Evolutionary conservation across 75 land plant species (phyloP).

Genomic region (Gnetum montanum): DNA sequence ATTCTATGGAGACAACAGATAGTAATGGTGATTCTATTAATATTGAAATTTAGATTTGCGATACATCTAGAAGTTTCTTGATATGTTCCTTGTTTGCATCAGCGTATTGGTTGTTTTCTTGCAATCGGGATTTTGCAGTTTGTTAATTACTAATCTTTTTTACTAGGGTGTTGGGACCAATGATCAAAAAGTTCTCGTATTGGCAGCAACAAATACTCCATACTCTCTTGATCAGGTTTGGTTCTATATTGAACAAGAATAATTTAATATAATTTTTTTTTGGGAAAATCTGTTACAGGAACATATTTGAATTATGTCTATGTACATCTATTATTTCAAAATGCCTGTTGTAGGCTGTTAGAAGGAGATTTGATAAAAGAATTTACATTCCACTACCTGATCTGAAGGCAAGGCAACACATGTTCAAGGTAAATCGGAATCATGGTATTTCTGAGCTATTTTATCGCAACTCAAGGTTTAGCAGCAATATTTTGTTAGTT

Average conservation of each 20-base stretch:
- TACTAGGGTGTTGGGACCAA: conserved; percentile 87
- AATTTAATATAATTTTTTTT: background rate
- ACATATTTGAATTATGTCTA: background rate
- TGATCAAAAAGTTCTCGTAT: conserved; percentile 94
- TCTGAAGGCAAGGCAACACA: conserved; percentile 89
- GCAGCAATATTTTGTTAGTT: background rate
- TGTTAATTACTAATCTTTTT: too few relatives aligned
- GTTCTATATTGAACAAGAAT: conserved; percentile 1
- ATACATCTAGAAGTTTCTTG: too few relatives aligned
- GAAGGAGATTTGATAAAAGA: conserved; percentile 95
- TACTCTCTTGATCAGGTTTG: conserved; percentile 94
- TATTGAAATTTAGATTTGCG: too few relatives aligned
- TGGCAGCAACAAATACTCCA: conserved; percentile 99
- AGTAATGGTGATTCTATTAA: too few relatives aligned
- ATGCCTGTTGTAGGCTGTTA: conserved; percentile 54
- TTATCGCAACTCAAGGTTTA: too few relatives aligned
- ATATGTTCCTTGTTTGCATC: too few relatives aligned
- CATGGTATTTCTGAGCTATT: background rate
- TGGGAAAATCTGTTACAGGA: background rate
- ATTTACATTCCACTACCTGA: conserved; percentile 99
- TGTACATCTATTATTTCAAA: background rate
- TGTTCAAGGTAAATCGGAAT: conserved; percentile 94
- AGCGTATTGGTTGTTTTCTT: too few relatives aligned
- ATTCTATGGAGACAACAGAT: too few relatives aligned
- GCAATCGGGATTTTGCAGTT: too few relatives aligned